Conservation (phyloP, 2,329 filamentous ascomycete species). For the Metarhizium robertsii region DNA sequence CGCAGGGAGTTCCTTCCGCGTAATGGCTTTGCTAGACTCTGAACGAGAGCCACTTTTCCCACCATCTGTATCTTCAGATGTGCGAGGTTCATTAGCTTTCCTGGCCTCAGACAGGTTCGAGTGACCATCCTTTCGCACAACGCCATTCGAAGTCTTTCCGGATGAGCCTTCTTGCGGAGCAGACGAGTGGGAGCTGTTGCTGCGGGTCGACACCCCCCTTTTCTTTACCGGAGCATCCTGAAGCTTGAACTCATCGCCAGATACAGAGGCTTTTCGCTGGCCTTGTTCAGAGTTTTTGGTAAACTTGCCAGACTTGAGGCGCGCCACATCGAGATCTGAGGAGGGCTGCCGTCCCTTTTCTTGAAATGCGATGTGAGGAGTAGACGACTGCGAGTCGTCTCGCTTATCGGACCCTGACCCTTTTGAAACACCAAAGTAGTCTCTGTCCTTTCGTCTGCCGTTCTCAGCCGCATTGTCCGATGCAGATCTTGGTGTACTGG, state of each 20-base stretch:
- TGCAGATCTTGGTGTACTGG: conserved; percentile 43
- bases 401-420: conserved; percentile 34
- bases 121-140: conserved; percentile 15
- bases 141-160: conserved; percentile 25
- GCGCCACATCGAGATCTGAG: conserved; percentile 47
- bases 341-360: conserved; percentile 60
- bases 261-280: conserved; percentile 17
- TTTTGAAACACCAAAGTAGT: conserved; percentile 48
- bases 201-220: conserved; percentile 32
- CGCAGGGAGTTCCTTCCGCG: conserved; percentile 55
- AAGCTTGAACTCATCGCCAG: conserved; percentile 55
- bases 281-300: conserved; percentile 30
- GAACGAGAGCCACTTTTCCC: conserved; percentile 30
- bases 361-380: conserved; percentile 87
- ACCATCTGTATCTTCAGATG: conserved; percentile 48
- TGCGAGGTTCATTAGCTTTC: conserved; percentile 35
- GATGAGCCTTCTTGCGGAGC: conserved; percentile 26
- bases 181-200: conserved; percentile 32
- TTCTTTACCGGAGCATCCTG: conserved; percentile 70
- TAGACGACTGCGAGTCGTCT: conserved; percentile 44
- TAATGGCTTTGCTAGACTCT: conserved; percentile 38
- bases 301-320: conserved; percentile 40
- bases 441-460: conserved; percentile 42
- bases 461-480: conserved; percentile 37
- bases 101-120: conserved; percentile 16